These are phyloP conservation scores for Rhizopogon vinicolor DNA, from an alignment of 768 basidiomycete species.

Conservation along the genomic window DNA sequence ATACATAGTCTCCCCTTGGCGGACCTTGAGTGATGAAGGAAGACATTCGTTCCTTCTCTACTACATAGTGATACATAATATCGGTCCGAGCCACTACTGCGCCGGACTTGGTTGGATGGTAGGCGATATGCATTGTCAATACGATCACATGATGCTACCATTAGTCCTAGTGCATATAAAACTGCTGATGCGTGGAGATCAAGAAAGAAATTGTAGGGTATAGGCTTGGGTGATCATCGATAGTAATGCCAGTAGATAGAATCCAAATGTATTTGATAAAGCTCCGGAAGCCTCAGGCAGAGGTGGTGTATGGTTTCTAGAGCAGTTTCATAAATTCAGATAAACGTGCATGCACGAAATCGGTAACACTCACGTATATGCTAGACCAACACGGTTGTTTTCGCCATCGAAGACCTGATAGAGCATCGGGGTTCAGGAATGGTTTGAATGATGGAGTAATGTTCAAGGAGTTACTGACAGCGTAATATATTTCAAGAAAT, in stretches of 20 bases:
- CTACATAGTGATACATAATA: neutral
- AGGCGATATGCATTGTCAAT: neutral
- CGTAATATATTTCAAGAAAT: neutral
- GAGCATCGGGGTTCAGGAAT: neutral
- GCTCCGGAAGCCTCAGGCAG: neutral
- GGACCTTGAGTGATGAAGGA: no score
- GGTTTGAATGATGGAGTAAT: neutral
- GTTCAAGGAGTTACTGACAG: neutral
- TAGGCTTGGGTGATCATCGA: neutral
- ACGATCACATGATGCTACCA: neutral
- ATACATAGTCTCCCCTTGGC: neutral
- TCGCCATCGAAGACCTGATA: neutral
- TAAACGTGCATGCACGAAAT: neutral
- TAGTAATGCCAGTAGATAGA: neutral
- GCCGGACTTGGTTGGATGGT: no score
- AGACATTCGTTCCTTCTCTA: no score
- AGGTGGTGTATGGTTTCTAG: neutral
- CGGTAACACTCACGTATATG: neutral
- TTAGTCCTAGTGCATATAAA: neutral
- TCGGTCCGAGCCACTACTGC: neutral
- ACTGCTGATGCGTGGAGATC: neutral
- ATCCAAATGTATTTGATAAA: neutral
- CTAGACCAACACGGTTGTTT: neutral
- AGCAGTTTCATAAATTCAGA: neutral
- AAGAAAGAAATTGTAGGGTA: neutral